phyloP scores from a whole-genome alignment of 257 asterid species.

The Nicotiana tabacum region DNA sequence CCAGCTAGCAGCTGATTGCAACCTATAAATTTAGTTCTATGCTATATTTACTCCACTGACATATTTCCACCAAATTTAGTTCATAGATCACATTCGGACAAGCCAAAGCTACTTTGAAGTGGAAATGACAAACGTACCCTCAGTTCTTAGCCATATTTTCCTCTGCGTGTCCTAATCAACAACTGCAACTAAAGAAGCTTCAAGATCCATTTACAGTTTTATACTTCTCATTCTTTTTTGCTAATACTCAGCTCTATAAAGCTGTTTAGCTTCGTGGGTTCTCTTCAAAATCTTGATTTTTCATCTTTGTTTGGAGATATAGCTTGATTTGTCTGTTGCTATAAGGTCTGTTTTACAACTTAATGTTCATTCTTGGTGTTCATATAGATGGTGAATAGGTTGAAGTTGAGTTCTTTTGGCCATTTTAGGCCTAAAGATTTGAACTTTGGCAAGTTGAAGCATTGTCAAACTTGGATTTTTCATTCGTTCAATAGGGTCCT shows the following conservation, averaged over 20 bases:
- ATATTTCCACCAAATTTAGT: conserved; percentile 13
- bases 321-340: conserved; percentile 6
- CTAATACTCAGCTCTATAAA: background rate
- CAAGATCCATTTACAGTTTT: conserved; percentile 23
- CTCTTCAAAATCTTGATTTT: background rate
- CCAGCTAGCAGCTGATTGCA: background rate
- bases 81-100: conserved; percentile 42
- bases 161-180: conserved; percentile 5
- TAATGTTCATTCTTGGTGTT: conserved; percentile 13
- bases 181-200: conserved; percentile 21
- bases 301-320: background rate
- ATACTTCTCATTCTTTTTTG: conserved; percentile 11
- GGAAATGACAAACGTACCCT: conserved; percentile 31
- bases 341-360: conserved; percentile 5
- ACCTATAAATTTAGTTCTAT: background rate
- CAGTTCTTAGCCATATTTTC: conserved; percentile 14
- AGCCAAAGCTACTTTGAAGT: background rate
- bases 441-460: conserved; percentile 37
- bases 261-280: background rate
- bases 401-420: conserved; percentile 26
- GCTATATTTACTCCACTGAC: background rate
- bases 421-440: conserved; percentile 38
- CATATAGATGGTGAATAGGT: conserved; percentile 30
- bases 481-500: conserved; percentile 54
- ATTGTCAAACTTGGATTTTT: conserved; percentile 46